A percentile compares a stretch with the other conserved stretches of the same genome.
phyloP scores from a whole-genome alignment of 1,284 basidiomycete genomes.

The Clitocybe nebularis region DNA sequence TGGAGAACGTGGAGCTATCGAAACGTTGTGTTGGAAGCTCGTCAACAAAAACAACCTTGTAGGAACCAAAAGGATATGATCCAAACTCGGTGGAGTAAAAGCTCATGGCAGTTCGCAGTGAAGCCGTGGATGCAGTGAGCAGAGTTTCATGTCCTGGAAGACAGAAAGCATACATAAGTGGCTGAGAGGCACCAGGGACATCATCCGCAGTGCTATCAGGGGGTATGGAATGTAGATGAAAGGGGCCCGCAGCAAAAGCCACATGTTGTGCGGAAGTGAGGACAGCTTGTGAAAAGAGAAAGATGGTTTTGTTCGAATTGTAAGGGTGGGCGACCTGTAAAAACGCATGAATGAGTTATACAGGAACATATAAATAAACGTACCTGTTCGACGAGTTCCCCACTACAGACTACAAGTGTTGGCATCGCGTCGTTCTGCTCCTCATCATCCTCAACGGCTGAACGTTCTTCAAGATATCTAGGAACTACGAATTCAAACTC shows the following conservation, averaged over 20 bases:
- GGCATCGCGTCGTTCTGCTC: constrained; percentile 63
- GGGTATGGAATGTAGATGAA: constrained; percentile 76
- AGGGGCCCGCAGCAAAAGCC: constrained; percentile 93
- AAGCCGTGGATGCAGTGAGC: constrained; percentile 66
- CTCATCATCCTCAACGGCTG: constrained; percentile 50
- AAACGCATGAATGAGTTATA: constrained; percentile 15
- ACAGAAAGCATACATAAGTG: constrained; percentile 92
- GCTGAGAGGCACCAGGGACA: constrained; percentile 66
- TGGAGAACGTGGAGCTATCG: constrained; percentile 81
- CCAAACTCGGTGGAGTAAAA: constrained; percentile 93
- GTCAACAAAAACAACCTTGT: constrained; percentile 95
- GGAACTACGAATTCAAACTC: constrained; percentile 97
- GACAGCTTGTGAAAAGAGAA: constrained; percentile 86
- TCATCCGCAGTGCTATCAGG: constrained; percentile 54
- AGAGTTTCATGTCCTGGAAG: constrained; percentile 82
- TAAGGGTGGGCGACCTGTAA: constrained; percentile 89
- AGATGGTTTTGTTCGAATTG: constrained; percentile 92
- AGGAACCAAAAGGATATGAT: constrained; percentile 94
- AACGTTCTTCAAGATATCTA: constrained; percentile 72
- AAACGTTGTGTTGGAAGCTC: constrained; percentile 78
- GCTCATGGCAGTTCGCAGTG: constrained; percentile 86
- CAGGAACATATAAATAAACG: constrained; percentile 21
- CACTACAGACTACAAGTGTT: constrained; percentile 88
- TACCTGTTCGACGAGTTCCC: constrained; percentile 91
- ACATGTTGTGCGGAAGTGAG: constrained; percentile 95